phyloP scores from a whole-genome alignment of 1,284 basidiomycete species.

The Trametes hirsuta region DNA sequence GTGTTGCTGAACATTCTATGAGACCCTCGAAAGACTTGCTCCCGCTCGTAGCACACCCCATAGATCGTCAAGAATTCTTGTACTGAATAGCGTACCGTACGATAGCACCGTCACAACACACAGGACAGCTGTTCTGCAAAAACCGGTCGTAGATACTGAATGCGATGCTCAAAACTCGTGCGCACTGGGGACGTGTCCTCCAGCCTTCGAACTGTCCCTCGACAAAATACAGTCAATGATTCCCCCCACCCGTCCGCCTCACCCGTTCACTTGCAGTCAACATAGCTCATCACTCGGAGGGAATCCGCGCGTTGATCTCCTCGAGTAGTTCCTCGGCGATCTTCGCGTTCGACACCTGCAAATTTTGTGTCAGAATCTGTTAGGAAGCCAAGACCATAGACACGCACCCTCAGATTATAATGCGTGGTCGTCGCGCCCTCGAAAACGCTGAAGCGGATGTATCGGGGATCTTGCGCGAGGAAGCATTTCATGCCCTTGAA shows the following conservation, averaged over 20 bases:
- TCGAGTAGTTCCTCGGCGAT: slow-evolving; percentile 39
- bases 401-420: slow-evolving; percentile 77
- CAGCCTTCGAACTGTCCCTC: neutral
- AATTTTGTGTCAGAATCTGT: neutral
- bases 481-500: slow-evolving; percentile 87
- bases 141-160: neutral
- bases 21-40: too few relatives aligned
- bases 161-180: neutral
- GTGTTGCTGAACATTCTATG: too few relatives aligned
- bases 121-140: neutral
- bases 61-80: neutral
- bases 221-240: neutral
- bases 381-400: neutral
- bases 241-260: too few relatives aligned
- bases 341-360: slow-evolving; percentile 39
- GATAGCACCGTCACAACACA: slow-evolving; percentile 3
- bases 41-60: too few relatives aligned
- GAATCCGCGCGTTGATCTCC: slow-evolving; percentile 41
- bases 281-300: slow-evolving; percentile 23
- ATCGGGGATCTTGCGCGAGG: slow-evolving; percentile 79
- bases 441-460: slow-evolving; percentile 78
- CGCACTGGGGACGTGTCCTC: neutral
- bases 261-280: neutral
- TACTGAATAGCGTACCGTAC: slow-evolving; percentile 12
- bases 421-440: slow-evolving; percentile 67